Base-by-base conservation (phyloP, 2,329 filamentous ascomycete genomes). In the Dryadomyces sulphureus region DNA sequence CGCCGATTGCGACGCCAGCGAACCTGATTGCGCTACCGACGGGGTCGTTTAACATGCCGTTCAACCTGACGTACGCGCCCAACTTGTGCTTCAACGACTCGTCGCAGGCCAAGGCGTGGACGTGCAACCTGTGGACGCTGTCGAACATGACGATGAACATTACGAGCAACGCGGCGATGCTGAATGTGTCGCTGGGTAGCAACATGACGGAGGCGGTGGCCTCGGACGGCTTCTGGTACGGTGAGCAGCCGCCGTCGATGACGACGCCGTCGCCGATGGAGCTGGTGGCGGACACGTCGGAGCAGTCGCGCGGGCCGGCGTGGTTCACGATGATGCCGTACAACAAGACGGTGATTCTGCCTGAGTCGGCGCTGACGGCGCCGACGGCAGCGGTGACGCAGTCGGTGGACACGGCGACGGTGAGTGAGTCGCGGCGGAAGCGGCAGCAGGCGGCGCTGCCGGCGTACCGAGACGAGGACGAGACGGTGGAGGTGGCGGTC, bases 61-160 rank as follows among this genome's bases (percentile, higher is more conserved):
- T 77, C 5, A 62, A 68, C 40, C 62, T 69, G 3, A 68, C 66
- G 45, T 65, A 67, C 45, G 63, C 65, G 2, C 70, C 74, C 16
- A 68, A 65, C 36, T 65, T 67, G 0, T 85, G 81, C 56, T 66
- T 84, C 49, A 65, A 66, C 27, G 67, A 80, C 47, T 64, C 68
- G 1, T 65, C 59, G 1, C 70, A 79, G 53, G 62, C 66, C n/a
- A 59, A 66, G 43, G 73, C 79, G 1, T 85, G 81, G 81, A 73
- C 67, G 48, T 85, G 81, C 56, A 66, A 73, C 12, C 64, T 81
- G 25, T 62, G 65, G 1, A 61, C 66, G 39, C 68, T 70, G 43
- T 58, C 62, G 1, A 51, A 51, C 11, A 45, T 62, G 50, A 50
- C 50, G 12, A 60, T 77, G 60, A 57, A 62, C 12, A 59, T 65